Base-by-base conservation (phyloP, 1,284 basidiomycete species). In the Mycosarcoma mackinlayi region DNA sequence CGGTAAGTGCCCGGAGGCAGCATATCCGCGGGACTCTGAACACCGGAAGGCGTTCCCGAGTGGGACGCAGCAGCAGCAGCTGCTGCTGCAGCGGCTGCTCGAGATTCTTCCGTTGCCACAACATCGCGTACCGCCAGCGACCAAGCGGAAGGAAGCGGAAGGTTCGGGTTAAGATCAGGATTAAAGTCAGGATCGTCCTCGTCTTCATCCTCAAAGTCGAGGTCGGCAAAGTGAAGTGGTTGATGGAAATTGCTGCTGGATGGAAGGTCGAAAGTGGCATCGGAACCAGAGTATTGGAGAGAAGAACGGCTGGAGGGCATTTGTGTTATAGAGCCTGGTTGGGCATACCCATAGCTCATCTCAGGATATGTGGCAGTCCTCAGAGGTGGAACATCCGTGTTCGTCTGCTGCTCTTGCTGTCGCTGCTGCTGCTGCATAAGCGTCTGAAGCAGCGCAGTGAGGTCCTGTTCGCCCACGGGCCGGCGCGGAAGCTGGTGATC, bases 131-230 rank as follows among this genome's bases (percentile, higher is more conserved):
- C 67, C 6, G 76, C 76, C 16, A 64, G 35, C 19, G 70, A 63
- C 76, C 76, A 77, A 14, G 76, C 76, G 3, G 71, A 63, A 9
- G 69, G 58, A 21, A 72, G 47, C 14, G 74, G 74, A 37, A 73
- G 58, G 23, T 72, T 57, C 6, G 69, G 64, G 23, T 72, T 72
- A 21, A 72, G 40, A 31, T 72, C 64, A 14, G 69, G 69, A 21
- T 72, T 72, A 49, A 75, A 75, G 48, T 75, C 73, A 1, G 73
- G 73, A 50, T 77, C 76, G 42, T 77, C 76, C 28, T 57, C 64
- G 24, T 77, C 76, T 39, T 77, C 76, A 6, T 77, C 75, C 27
- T 77, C 76, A 33, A 76, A 72, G 31, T 62, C 61, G 4, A 75
- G 65, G 33, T 76, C 70, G 21, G 71, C 71, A 51, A 77, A 76